These are phyloP conservation scores for Durusdinium trenchii DNA, from an alignment of 73 alveolate species.

Conservation along the genomic window DNA sequence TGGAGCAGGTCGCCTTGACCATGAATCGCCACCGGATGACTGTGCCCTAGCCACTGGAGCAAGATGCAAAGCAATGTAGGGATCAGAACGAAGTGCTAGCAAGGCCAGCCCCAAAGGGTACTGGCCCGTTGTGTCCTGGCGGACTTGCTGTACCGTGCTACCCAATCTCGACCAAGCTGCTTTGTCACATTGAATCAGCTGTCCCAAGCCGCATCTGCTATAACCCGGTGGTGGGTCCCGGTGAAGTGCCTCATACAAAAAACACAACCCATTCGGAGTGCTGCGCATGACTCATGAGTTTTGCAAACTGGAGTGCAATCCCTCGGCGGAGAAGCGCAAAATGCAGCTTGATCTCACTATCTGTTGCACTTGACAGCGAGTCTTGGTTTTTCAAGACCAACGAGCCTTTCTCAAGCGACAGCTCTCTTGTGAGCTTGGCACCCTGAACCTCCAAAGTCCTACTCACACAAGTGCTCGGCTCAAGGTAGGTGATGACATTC, in stretches of 20 bases:
- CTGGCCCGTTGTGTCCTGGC: background rate
- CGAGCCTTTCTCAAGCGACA: background rate
- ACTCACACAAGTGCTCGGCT: background rate
- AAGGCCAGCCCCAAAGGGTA: constrained; percentile 6
- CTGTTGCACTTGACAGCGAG: background rate
- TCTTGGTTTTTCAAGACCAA: background rate
- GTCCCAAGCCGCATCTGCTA: background rate
- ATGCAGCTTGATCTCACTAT: background rate
- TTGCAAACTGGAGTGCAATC: background rate
- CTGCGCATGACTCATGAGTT: background rate
- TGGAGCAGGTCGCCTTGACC: no score
- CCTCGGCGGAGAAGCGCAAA: background rate
- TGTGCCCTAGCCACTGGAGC: background rate
- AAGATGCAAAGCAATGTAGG: background rate
- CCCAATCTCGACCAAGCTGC: background rate
- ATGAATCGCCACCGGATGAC: no score
- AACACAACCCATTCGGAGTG: background rate
- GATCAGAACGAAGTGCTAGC: background rate
- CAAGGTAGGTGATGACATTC: background rate
- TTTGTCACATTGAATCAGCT: background rate
- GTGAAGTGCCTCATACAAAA: background rate
- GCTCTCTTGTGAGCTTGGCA: background rate
- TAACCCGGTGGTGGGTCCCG: background rate
- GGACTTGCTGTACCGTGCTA: background rate
- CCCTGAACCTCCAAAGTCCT: background rate